Evolutionary conservation across 2,329 filamentous ascomycete genomes (phyloP), one percentile per base, ranked within the genome.

Genomic region (Colletotrichum echinochloae): DNA sequence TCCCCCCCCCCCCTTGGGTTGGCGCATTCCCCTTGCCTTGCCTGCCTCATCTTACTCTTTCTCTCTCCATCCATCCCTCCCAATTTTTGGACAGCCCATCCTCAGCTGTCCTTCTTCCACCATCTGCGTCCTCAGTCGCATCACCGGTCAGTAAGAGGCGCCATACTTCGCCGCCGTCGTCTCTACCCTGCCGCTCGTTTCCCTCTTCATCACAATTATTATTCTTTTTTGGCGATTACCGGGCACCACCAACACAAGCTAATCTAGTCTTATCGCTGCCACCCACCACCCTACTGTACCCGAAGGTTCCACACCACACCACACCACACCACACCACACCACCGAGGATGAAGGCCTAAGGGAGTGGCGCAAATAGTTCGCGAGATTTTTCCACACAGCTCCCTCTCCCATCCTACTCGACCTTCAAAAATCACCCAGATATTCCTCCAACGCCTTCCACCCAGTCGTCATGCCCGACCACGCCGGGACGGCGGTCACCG

Each of bases 291-390:
- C 56, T 51, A 30, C 48, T 37, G 48, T 30, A 59, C 41, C 56
- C 67, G 64, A 57, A 66, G 55, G 64, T 57, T 70, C 56, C 63
- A 60, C 48, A n/a, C 18, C 41, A n/a, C 41, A 44, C 37, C 37
- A 16, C 41, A 41, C 6, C 39, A 18, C 39, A 41, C 39, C 39
- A 20, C 41, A 51, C 33, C 59, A 60, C 55, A 69, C 66, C 66
- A 20, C 63, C 63, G 44, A 70, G 67, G 51, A 70, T 70, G 67
- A 70, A 39, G 57, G 63, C 23, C 63, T 70, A 57, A 70, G 64
- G 67, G 63, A 67, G 67, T 70, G 67, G 67, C 67, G 67, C 63
- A 70, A 70, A 66, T 44, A 66, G 48, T 52, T 44, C 63, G 56
- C 60, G 28, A 67, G 41, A 46, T 49, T 56, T 49, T 70, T 41